phyloP scores from a whole-genome alignment of 2,329 filamentous ascomycete genomes.

The Colletotrichum sublineola region DNA sequence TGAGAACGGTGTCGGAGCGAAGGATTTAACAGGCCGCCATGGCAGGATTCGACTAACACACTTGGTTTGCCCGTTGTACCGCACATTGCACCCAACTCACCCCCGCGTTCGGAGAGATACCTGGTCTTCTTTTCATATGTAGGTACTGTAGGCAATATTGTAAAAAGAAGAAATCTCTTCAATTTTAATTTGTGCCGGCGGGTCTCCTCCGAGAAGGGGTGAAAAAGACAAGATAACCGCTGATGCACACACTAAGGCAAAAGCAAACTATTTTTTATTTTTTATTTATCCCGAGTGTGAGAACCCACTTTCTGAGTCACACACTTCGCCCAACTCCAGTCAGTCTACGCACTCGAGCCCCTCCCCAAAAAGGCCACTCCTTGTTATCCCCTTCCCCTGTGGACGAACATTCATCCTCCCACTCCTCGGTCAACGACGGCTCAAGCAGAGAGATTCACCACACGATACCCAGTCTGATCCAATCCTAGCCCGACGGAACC shows the following conservation, averaged over 20 bases:
- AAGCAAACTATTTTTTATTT: conserved; percentile 18
- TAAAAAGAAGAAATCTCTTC: not conserved
- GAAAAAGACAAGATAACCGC: not conserved
- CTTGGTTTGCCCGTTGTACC: not conserved
- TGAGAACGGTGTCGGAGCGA: not conserved
- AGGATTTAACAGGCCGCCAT: not conserved
- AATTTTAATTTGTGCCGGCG: conserved; percentile 8
- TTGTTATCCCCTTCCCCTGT: conserved; percentile 36
- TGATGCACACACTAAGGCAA: not conserved
- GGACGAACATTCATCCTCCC: conserved; percentile 42
- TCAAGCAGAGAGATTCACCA: conserved; percentile 35
- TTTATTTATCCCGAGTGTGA: not conserved
- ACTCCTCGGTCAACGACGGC: conserved; percentile 42
- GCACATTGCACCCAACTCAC: conserved; percentile 14
- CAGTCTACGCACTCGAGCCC: not conserved
- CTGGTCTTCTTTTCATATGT: not conserved
- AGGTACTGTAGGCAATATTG: not conserved
- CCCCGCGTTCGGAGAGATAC: conserved; percentile 2
- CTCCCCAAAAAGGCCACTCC: conserved; percentile 26
- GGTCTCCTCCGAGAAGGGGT: conserved; percentile 18
- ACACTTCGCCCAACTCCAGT: not conserved
- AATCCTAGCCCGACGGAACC: conserved; percentile 17
- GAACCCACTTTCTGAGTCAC: conserved; percentile 36
- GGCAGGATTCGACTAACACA: not conserved
- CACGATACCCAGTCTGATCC: conserved; percentile 33